Percentiles rank a stretch among this genome's conserved stretches.
Conservation (phyloP, 2,329 filamentous ascomycete species). For the Spiromastix sp. region DNA sequence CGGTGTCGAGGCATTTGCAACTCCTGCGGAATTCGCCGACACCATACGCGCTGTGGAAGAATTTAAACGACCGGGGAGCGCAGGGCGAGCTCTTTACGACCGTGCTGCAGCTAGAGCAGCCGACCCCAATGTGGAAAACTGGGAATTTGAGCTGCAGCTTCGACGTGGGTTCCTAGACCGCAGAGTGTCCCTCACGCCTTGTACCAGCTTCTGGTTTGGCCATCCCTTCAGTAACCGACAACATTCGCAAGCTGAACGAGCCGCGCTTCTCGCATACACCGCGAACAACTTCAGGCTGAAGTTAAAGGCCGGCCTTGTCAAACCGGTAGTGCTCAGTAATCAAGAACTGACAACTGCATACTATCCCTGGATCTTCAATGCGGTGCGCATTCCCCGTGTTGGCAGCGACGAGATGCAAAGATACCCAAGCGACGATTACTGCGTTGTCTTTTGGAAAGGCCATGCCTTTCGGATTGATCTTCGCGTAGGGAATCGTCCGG, state of each 20-base stretch:
- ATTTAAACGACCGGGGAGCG: background rate
- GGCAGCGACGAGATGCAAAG: slow-evolving; percentile 2
- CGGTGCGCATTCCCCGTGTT: slow-evolving; percentile 1
- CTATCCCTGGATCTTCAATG: slow-evolving; percentile 4
- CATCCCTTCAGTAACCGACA: background rate
- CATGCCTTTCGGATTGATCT: slow-evolving; percentile 1
- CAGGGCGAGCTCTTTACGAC: background rate
- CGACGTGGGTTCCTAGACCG: background rate
- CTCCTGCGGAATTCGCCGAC: background rate
- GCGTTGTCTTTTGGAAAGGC: slow-evolving; percentile 4
- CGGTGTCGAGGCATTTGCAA: background rate
- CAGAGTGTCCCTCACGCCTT: background rate
- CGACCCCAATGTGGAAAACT: slow-evolving; percentile 4
- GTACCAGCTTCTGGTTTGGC: background rate
- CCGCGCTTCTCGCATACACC: background rate
- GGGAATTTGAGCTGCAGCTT: background rate
- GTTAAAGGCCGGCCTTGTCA: background rate
- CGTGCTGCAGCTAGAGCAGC: background rate
- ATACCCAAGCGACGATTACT: slow-evolving; percentile 1
- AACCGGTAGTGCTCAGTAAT: background rate
- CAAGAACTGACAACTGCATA: background rate
- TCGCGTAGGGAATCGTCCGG: background rate
- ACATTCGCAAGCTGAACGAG: slow-evolving; percentile 2
- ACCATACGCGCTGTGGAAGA: background rate
- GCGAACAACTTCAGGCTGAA: slow-evolving; percentile 4